Base-by-base conservation (phyloP, 192 early-diverging fungal species). In the Anaeromyces robustus region DNA sequence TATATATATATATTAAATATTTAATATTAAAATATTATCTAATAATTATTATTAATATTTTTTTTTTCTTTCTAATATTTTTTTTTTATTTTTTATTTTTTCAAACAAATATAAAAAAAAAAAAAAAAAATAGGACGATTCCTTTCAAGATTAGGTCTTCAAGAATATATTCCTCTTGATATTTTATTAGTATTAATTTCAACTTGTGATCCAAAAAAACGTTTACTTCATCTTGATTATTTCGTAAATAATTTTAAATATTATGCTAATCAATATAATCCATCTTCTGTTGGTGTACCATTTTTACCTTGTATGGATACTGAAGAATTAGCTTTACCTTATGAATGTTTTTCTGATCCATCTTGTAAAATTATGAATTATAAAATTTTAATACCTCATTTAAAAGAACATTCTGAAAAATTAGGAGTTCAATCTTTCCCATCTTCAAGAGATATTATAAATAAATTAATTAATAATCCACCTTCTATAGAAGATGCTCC, bases 401-500 rank as follows among this genome's bases (percentile, higher is more conserved):
- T 92, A 22, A 78, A 85, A 2, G 29, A 80, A 12, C 84, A 89
- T 30, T 86, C 87, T 2, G 86, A 88, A 11, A 92, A 91, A 83
- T 85, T 97, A 31, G 92, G 93, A 0, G 89, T 96, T 22, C 41
- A 79, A 26, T 86, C 88, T 29, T 85, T 92, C 41, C 95, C 95
- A 1, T 59, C 82, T 19, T 82, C 88, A 0, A 81, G 77, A 0
- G 78, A 80, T 22, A 29, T 89, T 12, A 22, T 92, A 6, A 80
- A 85, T 29, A 84, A 84, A 0, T 85, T 93, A 19, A 26, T 79
- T 11, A 32, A 85, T 29, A 31, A 81, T 12, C 82, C 84, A 6
- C 83, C 85, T 5, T 16, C 78, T 12, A 79, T 82, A 1, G 83
- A 80, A 4, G 85, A 86, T 9, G 93, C 92, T 3, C 85, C 82